Percentiles rank a stretch among this genome's conserved stretches.
Evolutionary conservation across 202 grass and related monocot genomes (phyloP).

Genomic region (Schoenoplectus triqueter): DNA sequence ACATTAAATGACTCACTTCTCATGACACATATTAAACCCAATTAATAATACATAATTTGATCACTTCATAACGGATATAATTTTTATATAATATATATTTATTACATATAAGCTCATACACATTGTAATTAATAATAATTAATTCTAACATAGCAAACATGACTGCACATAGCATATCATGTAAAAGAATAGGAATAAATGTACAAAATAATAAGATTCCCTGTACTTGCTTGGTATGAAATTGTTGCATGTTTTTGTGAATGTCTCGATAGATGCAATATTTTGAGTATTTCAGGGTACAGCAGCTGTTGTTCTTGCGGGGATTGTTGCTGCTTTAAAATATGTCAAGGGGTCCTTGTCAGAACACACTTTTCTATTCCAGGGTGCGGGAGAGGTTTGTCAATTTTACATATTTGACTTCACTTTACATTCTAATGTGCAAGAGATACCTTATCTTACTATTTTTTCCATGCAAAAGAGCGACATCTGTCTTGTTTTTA

Average conservation of each 20-base stretch:
- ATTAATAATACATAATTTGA: too few relatives aligned
- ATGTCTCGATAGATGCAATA: slow-evolving; percentile 12
- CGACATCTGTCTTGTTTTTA: not conserved
- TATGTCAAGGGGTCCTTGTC: slow-evolving; percentile 66
- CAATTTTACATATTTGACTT: slow-evolving; percentile 22
- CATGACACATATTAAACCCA: too few relatives aligned
- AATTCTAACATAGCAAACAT: not conserved
- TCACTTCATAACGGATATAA: too few relatives aligned
- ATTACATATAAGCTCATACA: too few relatives aligned
- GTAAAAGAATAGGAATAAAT: not conserved
- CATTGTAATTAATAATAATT: too few relatives aligned
- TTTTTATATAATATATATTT: too few relatives aligned
- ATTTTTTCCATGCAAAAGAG: not conserved
- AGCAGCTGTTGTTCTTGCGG: slow-evolving; percentile 79
- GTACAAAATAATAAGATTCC: not conserved
- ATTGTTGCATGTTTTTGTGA: not conserved
- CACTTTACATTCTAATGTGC: slow-evolving; percentile 8
- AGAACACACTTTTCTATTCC: slow-evolving; percentile 83
- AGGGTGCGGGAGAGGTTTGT: slow-evolving; percentile 84
- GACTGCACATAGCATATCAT: not conserved
- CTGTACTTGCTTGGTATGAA: not conserved
- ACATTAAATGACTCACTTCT: too few relatives aligned
- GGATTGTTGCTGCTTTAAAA: slow-evolving; percentile 73
- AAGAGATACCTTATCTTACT: not conserved
- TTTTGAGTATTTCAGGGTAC: slow-evolving; percentile 63